Evolutionary conservation across 176 grass and related monocot genomes (phyloP), one percentile per base, ranked within the genome.

Genomic region (Oryza punctata): DNA sequence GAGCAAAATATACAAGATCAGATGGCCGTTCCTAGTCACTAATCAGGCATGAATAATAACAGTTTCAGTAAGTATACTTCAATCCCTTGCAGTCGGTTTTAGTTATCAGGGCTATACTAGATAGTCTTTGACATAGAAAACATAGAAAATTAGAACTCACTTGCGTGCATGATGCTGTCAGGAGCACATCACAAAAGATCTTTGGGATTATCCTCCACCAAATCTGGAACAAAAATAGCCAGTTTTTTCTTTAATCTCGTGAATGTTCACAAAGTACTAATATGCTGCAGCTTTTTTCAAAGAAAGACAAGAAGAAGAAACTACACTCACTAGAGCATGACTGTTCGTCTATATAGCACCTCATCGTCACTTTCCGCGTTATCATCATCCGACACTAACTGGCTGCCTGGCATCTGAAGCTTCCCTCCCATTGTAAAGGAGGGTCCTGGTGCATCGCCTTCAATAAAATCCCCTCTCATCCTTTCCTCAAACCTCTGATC

Each of bases 401-500:
- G 87, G 64, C 73, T 95, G 29, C 85, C 81, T 49, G 91, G 91
- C 91, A 95, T 91, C 65, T 93, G 92, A 76, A 98, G 88, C 80
- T 95, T 98, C 67, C 96, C 96, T 24, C 96, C 96, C 89, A 95
- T 95, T 6, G 83, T 69, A 85, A 98, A 98, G 0, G 26, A 98
- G 86, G 96, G 96, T 21, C 96, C 96, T 28, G 50, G 75, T 16
- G 79, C 82, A 74, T 98, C 96, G 9, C 87, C 84, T 86, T 98
- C 93, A 27, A 95, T 98, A 65, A 93, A 98, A 86, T 93, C 87
- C 5, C 96, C 96, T 67, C 65, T 50, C 91, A 98, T 90, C 54
- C 96, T 91, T 78, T 98, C 96, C 76, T 93, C 91, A 70, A 98
- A 98, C 65, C 85, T 91, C 82, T 88, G 88, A 81, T 98, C 96